Conservation (phyloP, 2,329 filamentous ascomycete species). For the Ascochyta viciae-villosae region DNA sequence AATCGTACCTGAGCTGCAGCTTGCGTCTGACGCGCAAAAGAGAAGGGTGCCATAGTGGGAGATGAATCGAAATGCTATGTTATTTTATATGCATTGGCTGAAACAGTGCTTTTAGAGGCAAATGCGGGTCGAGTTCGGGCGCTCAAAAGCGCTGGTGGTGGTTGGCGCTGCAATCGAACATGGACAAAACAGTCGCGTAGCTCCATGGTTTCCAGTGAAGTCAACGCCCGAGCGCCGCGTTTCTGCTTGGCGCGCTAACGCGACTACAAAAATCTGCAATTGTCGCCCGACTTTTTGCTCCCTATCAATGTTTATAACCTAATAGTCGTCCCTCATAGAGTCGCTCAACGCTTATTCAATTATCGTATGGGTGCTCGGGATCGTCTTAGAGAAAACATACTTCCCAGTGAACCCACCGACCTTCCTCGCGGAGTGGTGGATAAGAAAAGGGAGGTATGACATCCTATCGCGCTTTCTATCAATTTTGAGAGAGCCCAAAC, state of each 20-base stretch:
- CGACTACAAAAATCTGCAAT: conserved; percentile 27
- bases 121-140: background rate
- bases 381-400: conserved; percentile 81
- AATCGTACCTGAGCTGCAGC: conserved; percentile 33
- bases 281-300: conserved; percentile 48
- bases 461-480: conserved; percentile 15
- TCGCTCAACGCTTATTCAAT: conserved; percentile 95
- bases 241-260: conserved; percentile 28
- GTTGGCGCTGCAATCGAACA: conserved; percentile 1
- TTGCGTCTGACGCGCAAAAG: conserved; percentile 39
- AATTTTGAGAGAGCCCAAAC: background rate
- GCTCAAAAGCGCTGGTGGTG: background rate
- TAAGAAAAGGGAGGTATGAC: conserved; percentile 53
- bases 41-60: conserved; percentile 35
- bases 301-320: conserved; percentile 70
- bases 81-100: background rate
- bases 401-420: conserved; percentile 62
- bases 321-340: conserved; percentile 86
- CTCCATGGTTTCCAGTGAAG: conserved; percentile 6
- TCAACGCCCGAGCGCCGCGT: conserved; percentile 19
- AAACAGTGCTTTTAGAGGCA: background rate
- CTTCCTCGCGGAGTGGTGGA: conserved; percentile 58
- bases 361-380: conserved; percentile 98
- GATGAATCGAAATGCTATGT: conserved; percentile 1
- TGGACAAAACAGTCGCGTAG: conserved; percentile 36